phyloP scores from a whole-genome alignment of 345 rosid species.

The Gossypium raimondii region DNA sequence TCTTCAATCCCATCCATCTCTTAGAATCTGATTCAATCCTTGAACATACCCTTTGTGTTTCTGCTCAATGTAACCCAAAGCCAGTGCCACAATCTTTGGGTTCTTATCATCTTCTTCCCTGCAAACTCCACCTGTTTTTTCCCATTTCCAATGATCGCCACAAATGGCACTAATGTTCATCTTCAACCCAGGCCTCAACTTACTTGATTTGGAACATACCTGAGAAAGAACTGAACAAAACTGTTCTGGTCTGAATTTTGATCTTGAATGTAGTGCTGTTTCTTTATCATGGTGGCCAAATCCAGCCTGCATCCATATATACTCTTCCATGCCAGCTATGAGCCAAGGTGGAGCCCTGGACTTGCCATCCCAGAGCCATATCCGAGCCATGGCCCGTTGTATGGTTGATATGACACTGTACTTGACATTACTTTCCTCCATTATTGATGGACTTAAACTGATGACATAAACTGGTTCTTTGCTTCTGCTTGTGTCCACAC shows the following conservation, averaged over 20 bases:
- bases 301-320: slow-evolving; percentile 29
- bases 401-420: slow-evolving; percentile 25
- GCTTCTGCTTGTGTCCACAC: slow-evolving; percentile 21
- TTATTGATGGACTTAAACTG: slow-evolving; percentile 29
- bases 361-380: slow-evolving; percentile 48
- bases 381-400: slow-evolving; percentile 41
- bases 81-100: slow-evolving; percentile 21
- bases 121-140: not conserved
- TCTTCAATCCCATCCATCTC: slow-evolving; percentile 25
- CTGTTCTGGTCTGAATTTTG: slow-evolving; percentile 5
- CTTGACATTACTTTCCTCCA: slow-evolving; percentile 17
- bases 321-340: slow-evolving; percentile 46
- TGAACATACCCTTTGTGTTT: slow-evolving; percentile 40
- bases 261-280: not conserved
- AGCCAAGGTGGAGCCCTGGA: slow-evolving; percentile 43
- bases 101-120: not conserved
- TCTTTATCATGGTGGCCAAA: slow-evolving; percentile 11
- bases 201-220: not conserved
- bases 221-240: not conserved
- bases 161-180: not conserved
- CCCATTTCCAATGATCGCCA: not conserved
- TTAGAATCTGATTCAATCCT: slow-evolving; percentile 43
- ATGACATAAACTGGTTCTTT: slow-evolving; percentile 35
- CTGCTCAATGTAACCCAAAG: slow-evolving; percentile 36
- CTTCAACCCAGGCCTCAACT: not conserved